A percentile compares a stretch with the other conserved stretches of the same genome.
These are phyloP conservation scores for Linanthus parryae DNA, from an alignment of 148 eudicot genomes.

Conservation along the genomic window DNA sequence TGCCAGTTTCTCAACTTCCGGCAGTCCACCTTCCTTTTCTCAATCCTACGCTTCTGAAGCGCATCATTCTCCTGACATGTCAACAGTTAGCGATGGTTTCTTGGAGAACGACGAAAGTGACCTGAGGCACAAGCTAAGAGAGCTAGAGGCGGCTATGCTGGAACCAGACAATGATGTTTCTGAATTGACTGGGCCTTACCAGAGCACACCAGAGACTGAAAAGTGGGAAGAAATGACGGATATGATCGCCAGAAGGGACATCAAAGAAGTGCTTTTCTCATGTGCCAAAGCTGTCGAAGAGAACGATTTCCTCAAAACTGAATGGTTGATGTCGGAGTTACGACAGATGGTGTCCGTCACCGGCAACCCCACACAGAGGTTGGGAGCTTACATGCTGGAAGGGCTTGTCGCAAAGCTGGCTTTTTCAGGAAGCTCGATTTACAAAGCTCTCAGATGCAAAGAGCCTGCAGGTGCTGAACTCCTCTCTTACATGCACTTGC, in stretches of 20 bases:
- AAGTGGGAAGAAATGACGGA: slow-evolving; percentile 42
- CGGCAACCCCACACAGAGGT: slow-evolving; percentile 47
- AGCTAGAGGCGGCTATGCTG: slow-evolving; percentile 46
- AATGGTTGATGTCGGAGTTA: slow-evolving; percentile 41
- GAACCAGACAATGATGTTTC: slow-evolving; percentile 44
- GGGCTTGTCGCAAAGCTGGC: slow-evolving; percentile 54
- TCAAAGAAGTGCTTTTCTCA: slow-evolving; percentile 36
- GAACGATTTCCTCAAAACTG: slow-evolving; percentile 28
- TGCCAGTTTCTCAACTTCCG: slow-evolving; percentile 27
- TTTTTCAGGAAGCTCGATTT: slow-evolving; percentile 48
- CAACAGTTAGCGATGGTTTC: slow-evolving; percentile 33
- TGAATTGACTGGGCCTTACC: slow-evolving; percentile 19
- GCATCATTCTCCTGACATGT: slow-evolving; percentile 24
- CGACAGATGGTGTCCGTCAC: slow-evolving; percentile 52
- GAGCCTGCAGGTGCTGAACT: slow-evolving; percentile 44
- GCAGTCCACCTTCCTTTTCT: slow-evolving; percentile 28
- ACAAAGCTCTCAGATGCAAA: slow-evolving; percentile 37
- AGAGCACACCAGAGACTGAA: slow-evolving; percentile 17
- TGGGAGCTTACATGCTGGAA: slow-evolving; percentile 59
- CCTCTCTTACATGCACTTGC: slow-evolving; percentile 51
- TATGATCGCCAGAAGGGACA: slow-evolving; percentile 31
- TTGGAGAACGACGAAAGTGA: slow-evolving; percentile 32
- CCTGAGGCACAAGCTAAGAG: slow-evolving; percentile 37
- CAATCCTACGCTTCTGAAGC: slow-evolving; percentile 15
- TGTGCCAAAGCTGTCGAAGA: slow-evolving; percentile 48